Percentiles rank a stretch among this genome's conserved stretches.
phyloP scores from a whole-genome alignment of 163 green algal species.

The Scenedesmus sp. region DNA sequence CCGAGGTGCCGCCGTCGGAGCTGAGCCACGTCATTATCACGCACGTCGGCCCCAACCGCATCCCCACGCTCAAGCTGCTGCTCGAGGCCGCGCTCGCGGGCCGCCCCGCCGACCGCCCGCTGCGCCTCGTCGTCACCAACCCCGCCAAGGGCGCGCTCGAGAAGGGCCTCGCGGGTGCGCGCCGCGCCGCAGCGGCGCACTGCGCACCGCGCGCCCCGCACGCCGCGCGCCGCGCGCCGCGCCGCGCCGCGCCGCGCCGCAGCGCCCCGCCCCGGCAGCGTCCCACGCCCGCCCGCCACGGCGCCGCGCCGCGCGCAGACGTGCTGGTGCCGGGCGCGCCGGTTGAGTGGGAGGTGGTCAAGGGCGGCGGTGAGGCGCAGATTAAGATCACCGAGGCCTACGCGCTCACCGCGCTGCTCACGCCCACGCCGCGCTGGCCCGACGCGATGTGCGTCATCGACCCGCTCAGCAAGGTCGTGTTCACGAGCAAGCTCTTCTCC shows the following conservation, averaged over 20 bases:
- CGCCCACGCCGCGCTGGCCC: conserved; percentile 93
- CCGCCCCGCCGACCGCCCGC: background rate
- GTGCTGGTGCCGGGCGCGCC: background rate
- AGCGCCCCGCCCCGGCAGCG: background rate
- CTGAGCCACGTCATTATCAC: conserved; percentile 82
- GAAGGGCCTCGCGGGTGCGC: conserved; percentile 34
- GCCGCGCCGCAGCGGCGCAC: background rate
- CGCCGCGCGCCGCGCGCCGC: background rate
- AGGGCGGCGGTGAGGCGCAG: conserved; percentile 11
- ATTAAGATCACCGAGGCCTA: conserved; percentile 39
- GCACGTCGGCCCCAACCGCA: conserved; percentile 78
- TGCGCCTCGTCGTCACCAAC: conserved; percentile 78
- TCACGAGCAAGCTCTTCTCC: conserved; percentile 93
- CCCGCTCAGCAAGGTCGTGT: conserved; percentile 69
- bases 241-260: too few species aligned
- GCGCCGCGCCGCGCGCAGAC: too few species aligned
- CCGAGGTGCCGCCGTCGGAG: conserved; percentile 12
- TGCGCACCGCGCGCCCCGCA: background rate
- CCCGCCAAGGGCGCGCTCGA: conserved; percentile 74
- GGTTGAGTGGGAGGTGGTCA: conserved; percentile 40
- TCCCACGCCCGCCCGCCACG: too few species aligned
- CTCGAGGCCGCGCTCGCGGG: conserved; percentile 46
- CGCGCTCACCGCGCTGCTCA: conserved; percentile 72
- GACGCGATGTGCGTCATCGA: conserved; percentile 77
- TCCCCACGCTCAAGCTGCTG: conserved; percentile 70